Evolutionary conservation across 202 grass and related monocot genomes (phyloP), one percentile per base, ranked within the genome.

Genomic region (Digitaria exilis): DNA sequence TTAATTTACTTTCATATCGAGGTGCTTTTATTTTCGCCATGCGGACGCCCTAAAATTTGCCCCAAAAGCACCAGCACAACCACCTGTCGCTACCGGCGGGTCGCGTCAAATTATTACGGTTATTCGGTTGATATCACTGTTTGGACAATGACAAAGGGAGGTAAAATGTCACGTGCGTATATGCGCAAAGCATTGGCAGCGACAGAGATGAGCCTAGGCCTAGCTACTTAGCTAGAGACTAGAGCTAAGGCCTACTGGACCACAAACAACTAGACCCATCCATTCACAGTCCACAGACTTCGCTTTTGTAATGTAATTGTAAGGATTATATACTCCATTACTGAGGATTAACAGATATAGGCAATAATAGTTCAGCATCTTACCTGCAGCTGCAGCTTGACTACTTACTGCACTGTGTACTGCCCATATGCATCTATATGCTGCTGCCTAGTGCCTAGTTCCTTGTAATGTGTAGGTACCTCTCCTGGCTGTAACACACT

Each of bases 101-200:
- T 70, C 37, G n/a, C 71, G 24, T 82, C 83, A 89, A 89, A 77
- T 73, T 86, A 59, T 78, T 78, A 82, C 67, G 58, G 84, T 90
- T 67, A 86, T 82, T 82, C 50, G 55, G 67, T 44, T 74, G 68
- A 54, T 69, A 79, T 83, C 88, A 79, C 80, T 86, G 21, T 69
- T 67, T 15, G 2, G 77, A 64, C 60, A 84, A 57, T 39, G 80
- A 87, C 79, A 76, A 28, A 14, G 24, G 74, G 30, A 57, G 68
- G 51, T 83, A 87, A 90, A 80, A 80, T 32, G 29, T 80, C 80
- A 87, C 80, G 80, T 90, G 88, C 41, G n/a, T 84, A 69, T 84
- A 80, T 87, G 75, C 60, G 10, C 62, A 56, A 84, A 70, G 28
- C 28, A 57, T 46, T 29, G 15, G 58, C 65, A 82, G 57, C 50